Base-by-base conservation (phyloP, 2,329 filamentous ascomycete genomes). In the Colletotrichum filicis region DNA sequence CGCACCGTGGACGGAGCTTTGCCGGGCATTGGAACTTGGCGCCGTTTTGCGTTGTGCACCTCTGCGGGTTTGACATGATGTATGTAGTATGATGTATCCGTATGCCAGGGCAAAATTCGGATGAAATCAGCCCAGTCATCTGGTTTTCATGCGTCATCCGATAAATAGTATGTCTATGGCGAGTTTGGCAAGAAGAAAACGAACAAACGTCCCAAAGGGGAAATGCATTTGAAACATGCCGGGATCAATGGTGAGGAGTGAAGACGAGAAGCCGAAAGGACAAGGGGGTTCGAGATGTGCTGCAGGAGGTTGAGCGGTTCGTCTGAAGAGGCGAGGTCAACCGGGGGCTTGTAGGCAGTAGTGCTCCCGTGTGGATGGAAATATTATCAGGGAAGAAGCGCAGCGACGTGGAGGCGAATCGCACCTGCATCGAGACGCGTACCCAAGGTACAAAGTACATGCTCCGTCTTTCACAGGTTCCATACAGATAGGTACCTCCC, bases 251-350 rank as follows among this genome's bases (percentile, higher is more conserved):
- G 67, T 30, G 30, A 57, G 28, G 42, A 59, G 22, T 8, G 42
- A 55, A n/a, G 42, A 46, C 42, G 42, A 46, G 42, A 8, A 42
- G 14, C 35, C 12, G 19, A n/a, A n/a, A n/a, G 42, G 42, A 16
- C 7, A 19, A 46, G 42, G 42, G 42, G 42, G 37, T 42, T 42
- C 35, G 35, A 42, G 35, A 42, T 42, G 52, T 32, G 24, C 55
- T 64, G 62, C 62, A 71, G 46, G 32, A 66, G 62, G 19, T 55
- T 52, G 32, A 26, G 22, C 16, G 16, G 24, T 49, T 56, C 56
- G 46, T 66, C 68, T 67, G 56, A 67, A 71, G 32, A 66, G 28
- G 62, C 68, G 62, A 55, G 28, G 16, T 19, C 35, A 30, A 30
- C 56, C 22, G 22, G 30, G 30, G 11, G 30, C 22, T 8, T n/a